phyloP scores from a whole-genome alignment of 148 eudicot species.

The Rheum nobile region DNA sequence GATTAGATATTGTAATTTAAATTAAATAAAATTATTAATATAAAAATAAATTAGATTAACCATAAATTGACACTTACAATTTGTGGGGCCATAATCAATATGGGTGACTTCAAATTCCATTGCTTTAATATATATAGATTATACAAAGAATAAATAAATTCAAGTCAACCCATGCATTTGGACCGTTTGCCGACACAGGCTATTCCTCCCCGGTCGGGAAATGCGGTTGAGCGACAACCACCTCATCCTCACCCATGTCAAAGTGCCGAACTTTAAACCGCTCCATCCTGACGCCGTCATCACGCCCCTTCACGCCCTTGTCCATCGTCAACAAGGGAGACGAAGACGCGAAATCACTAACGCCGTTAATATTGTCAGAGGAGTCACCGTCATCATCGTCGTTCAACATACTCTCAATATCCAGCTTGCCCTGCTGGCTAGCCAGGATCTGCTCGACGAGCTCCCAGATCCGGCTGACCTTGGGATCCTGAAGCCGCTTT shows the following conservation, averaged over 20 bases:
- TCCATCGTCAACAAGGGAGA: not conserved
- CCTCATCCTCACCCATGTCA: not conserved
- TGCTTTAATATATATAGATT: too few species aligned
- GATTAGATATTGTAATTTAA: too few species aligned
- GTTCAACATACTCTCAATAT: not conserved
- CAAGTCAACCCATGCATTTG: too few species aligned
- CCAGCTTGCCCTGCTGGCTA: not conserved
- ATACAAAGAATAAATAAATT: too few species aligned
- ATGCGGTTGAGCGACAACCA: not conserved
- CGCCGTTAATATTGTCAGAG: not conserved
- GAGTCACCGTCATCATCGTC: not conserved
- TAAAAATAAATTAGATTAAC: too few species aligned
- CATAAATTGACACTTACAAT: too few species aligned
- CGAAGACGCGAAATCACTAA: not conserved
- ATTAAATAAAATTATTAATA: too few species aligned
- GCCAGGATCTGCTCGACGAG: slow-evolving; percentile 7
- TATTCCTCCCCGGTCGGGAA: not conserved
- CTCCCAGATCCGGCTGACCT: slow-evolving; percentile 10
- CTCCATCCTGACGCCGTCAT: not conserved
- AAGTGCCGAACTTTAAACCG: not conserved
- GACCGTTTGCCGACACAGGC: not conserved
- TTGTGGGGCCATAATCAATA: too few species aligned
- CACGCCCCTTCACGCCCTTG: not conserved
- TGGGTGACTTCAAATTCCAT: too few species aligned
- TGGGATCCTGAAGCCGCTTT: not conserved